Conservation (phyloP, 2,329 filamentous ascomycete genomes). For the Fusarium camptoceras region DNA sequence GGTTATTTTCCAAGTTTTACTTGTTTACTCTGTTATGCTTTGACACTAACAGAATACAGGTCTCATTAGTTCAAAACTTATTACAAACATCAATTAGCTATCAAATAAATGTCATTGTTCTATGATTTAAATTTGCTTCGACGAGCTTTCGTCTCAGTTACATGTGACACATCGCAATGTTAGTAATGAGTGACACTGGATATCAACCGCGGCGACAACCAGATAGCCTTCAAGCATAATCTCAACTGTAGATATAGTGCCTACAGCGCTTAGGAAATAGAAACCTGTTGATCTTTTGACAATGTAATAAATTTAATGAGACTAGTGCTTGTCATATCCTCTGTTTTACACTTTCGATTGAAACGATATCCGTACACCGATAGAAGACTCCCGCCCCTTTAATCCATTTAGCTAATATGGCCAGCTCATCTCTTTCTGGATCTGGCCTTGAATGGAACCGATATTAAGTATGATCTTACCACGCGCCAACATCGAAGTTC, state of each 20-base stretch:
- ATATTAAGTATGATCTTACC: slow-evolving; percentile 64
- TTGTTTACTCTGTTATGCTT: slow-evolving; percentile 11
- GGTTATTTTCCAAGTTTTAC: slow-evolving; percentile 25
- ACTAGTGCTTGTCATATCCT: slow-evolving; percentile 38
- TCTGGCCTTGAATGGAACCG: slow-evolving; percentile 1
- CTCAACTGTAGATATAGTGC: neutral
- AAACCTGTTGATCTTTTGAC: neutral
- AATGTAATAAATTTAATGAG: slow-evolving; percentile 19
- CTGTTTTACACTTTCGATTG: slow-evolving; percentile 49
- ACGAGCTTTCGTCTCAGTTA: neutral
- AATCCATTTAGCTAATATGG: slow-evolving; percentile 36
- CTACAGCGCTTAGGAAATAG: neutral
- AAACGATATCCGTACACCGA: slow-evolving; percentile 39
- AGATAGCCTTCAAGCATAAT: neutral
- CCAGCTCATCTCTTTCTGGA: slow-evolving; percentile 6
- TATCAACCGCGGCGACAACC: neutral
- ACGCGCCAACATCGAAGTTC: slow-evolving; percentile 92
- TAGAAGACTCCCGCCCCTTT: slow-evolving; percentile 36
- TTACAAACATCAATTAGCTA: neutral
- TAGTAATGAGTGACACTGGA: neutral
- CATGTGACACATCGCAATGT: neutral
- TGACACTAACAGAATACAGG: slow-evolving; percentile 39
- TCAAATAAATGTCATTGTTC: neutral
- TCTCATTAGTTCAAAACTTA: neutral
- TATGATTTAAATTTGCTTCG: neutral